Evolutionary conservation across 169 alveolate species (phyloP).

Genomic region (Plasmodium ovale): DNA sequence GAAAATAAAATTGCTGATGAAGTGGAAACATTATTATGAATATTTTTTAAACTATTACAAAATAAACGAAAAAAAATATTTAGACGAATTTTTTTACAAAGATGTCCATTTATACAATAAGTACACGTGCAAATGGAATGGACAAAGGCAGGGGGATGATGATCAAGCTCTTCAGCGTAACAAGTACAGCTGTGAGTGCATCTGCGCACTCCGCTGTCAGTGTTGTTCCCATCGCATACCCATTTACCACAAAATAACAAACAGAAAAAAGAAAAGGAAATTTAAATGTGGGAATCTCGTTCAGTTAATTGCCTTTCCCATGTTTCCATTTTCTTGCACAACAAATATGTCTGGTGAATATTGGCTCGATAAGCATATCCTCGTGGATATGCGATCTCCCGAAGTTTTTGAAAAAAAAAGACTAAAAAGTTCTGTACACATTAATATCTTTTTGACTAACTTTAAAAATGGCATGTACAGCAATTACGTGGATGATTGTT

Average conservation of each 20-base stretch:
- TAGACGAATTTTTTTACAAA: conserved; percentile 24
- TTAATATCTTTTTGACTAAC: conserved; percentile 58
- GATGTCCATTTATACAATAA: background rate
- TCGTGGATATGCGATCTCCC: conserved; percentile 51
- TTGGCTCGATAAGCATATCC: conserved; percentile 15
- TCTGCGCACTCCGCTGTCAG: too few relatives aligned
- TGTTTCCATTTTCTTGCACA: conserved; percentile 47
- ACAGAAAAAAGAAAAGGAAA: conserved; percentile 17
- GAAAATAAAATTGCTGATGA: background rate
- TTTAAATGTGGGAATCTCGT: conserved; percentile 25
- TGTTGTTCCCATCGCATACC: background rate
- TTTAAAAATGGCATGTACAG: conserved; percentile 55
- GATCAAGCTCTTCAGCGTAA: too few relatives aligned
- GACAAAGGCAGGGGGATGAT: too few relatives aligned
- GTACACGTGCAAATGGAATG: conserved; percentile 2
- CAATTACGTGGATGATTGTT: conserved; percentile 38
- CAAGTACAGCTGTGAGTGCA: too few relatives aligned
- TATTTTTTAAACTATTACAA: conserved; percentile 35
- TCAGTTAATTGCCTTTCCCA: conserved; percentile 27
- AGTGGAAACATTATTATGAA: conserved; percentile 27
- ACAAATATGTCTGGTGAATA: conserved; percentile 32
- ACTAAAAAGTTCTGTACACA: conserved; percentile 63
- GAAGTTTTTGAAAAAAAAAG: conserved; percentile 39
- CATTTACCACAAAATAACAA: conserved; percentile 14
- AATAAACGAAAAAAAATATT: conserved; percentile 36